A percentile compares a stretch with the other conserved stretches of the same genome.
phyloP scores from a whole-genome alignment of 768 basidiomycete genomes.

The Termitomyces sp. region DNA sequence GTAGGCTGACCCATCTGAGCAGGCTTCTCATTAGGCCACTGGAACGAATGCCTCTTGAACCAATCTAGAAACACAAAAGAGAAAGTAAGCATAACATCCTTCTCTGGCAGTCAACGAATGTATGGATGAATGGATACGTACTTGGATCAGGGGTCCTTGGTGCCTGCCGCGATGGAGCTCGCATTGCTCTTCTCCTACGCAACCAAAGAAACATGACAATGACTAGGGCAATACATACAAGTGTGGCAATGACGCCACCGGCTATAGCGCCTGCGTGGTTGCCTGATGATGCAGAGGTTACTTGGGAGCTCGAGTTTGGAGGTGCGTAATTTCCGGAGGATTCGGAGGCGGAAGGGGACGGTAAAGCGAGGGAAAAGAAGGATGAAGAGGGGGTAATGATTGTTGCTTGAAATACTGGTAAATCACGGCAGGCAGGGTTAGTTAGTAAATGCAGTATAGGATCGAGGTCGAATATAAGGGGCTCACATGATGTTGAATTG shows the following conservation, averaged over 20 bases:
- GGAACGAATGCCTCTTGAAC: not conserved
- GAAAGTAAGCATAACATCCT: too few relatives aligned
- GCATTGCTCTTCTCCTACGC: constrained; percentile 14
- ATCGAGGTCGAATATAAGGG: not conserved
- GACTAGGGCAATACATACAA: constrained; percentile 15
- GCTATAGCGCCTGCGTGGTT: constrained; percentile 19
- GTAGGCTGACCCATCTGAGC: not conserved
- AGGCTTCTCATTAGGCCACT: not conserved
- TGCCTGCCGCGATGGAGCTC: constrained; percentile 7
- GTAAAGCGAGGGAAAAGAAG: not conserved
- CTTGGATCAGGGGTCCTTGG: constrained; percentile 13
- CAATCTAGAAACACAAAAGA: not conserved
- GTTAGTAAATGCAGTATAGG: not conserved
- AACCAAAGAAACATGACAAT: constrained; percentile 13
- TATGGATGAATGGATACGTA: not conserved
- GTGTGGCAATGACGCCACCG: constrained; percentile 19
- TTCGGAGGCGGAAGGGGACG: constrained; percentile 1
- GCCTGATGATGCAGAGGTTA: constrained; percentile 1
- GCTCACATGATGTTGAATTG: constrained; percentile 6
- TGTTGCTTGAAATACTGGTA: not conserved
- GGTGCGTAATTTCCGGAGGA: not conserved
- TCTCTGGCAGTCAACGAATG: not conserved
- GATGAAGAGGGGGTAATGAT: not conserved
- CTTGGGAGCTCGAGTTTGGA: not conserved
- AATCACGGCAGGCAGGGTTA: not conserved